Evolutionary conservation across 2,329 filamentous ascomycete genomes (phyloP), one percentile per base, ranked within the genome.

Genomic region (Fonsecaea multimorphosa): DNA sequence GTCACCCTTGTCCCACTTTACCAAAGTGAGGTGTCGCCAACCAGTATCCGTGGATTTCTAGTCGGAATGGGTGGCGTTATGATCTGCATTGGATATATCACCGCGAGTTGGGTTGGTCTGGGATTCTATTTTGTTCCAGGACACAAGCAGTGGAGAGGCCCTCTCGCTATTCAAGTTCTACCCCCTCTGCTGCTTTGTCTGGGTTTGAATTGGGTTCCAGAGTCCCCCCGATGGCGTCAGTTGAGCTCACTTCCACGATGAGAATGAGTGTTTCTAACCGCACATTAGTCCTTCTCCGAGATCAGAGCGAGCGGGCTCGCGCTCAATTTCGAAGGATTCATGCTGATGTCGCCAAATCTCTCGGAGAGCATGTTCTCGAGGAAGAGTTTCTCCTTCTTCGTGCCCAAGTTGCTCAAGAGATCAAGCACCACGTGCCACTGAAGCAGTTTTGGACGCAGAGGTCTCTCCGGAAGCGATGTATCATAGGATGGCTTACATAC

Each of bases 171-270:
- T 44, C 24, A 51, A 32, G 51, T 55, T 34, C 27, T 65, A 29
- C 51, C 53, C 32, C 63, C 49, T 24, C 6, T 64, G n/a, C 22
- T 67, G 3, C 31, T 63, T n/a, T 29, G 63, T 14, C 9, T 53
- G 4, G 5, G 73, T 4, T 61, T 75, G 16, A 68, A 78, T 9
- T 71, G 75, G 12, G 74, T 82, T 62, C 81, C 81, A 0, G 80
- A 83, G 69, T 80, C 78, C 0, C 80, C 81, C 16, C 76, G 79
- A 65, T 82, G 56, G 54, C 56, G 52, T 38, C 31, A 19, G 58
- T 69, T 72, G 12, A 68, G 3, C 8, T 31, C 32, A 74, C 16
- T 73, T 71, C 1, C 70, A 71, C 14, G 59, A 71, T 16, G 71
- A 74, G 2, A 74, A 77, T 65, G 76, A 74, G 38, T 46, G 58